phyloP scores from a whole-genome alignment of 441 rosid species.

The Populus tomentosa region DNA sequence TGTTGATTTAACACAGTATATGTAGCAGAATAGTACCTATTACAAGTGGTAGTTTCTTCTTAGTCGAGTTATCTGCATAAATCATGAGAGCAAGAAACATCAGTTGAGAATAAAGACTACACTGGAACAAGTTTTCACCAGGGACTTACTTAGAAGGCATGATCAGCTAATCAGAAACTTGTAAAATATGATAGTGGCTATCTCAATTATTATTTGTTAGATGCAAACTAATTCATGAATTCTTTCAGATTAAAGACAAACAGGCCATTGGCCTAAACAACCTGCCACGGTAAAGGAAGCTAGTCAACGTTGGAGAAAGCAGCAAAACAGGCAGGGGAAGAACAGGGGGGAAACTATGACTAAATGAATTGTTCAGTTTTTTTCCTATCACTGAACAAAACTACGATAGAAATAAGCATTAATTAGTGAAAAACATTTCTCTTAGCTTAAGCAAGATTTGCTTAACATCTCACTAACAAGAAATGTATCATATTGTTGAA shows the following conservation, averaged over 20 bases:
- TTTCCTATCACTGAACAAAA: not conserved
- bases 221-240: not conserved
- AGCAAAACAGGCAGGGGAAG: not conserved
- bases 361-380: not conserved
- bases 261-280: not conserved
- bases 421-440: too few species aligned
- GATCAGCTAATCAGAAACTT: not conserved
- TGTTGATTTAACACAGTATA: not conserved
- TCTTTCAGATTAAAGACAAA: not conserved
- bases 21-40: conserved; percentile 23
- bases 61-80: conserved; percentile 20
- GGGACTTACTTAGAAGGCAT: too few species aligned
- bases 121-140: not conserved
- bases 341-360: not conserved
- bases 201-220: not conserved
- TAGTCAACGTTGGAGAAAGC: not conserved
- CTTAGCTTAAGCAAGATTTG: too few species aligned
- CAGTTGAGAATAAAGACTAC: not conserved
- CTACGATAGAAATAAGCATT: too few species aligned
- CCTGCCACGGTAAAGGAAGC: not conserved
- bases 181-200: not conserved
- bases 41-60: not conserved
- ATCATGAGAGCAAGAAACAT: conserved; percentile 4
- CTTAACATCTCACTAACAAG: not conserved
- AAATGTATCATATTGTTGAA: not conserved